Evolutionary conservation across 495 filamentous ascomycete genomes (phyloP).

Genomic region (Entonaema liquescens): DNA sequence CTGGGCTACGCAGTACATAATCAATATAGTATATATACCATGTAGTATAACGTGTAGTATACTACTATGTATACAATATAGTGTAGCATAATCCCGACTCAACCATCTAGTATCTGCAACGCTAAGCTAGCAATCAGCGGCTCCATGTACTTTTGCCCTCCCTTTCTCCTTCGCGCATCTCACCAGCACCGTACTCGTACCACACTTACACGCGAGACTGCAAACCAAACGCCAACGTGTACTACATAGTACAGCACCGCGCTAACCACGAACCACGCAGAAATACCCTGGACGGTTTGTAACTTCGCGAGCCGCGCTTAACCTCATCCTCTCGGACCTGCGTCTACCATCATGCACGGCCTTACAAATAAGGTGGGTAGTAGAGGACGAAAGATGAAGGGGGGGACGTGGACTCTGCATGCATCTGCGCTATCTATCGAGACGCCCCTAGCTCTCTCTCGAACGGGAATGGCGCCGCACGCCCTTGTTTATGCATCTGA

Average conservation of each 20-base stretch:
- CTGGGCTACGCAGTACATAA: neutral
- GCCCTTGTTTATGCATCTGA: constrained; percentile 10
- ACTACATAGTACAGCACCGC: constrained; percentile 20
- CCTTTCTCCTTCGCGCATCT: neutral
- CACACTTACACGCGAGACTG: constrained; percentile 12
- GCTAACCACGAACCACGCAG: constrained; percentile 30
- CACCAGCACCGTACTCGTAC: neutral
- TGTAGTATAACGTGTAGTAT: neutral
- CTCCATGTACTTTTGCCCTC: neutral
- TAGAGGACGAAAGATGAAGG: constrained; percentile 8
- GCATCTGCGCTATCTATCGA: constrained; percentile 38
- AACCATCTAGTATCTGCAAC: constrained; percentile 11
- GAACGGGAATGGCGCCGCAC: constrained; percentile 31
- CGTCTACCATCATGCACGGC: constrained; percentile 40
- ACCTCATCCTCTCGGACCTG: constrained; percentile 45
- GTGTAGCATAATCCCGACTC: neutral
- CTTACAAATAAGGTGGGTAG: constrained; percentile 42
- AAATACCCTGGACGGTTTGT: constrained; percentile 29
- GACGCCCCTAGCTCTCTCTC: constrained; percentile 38
- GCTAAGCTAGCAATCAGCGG: constrained; percentile 9
- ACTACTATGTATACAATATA: neutral
- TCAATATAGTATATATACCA: neutral
- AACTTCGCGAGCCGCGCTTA: constrained; percentile 42
- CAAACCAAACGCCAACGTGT: constrained; percentile 31
- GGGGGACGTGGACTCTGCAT: constrained; percentile 18